These are phyloP conservation scores for Ophiostoma populinum DNA, from an alignment of 2,329 filamentous ascomycete genomes.

Conservation along the genomic window DNA sequence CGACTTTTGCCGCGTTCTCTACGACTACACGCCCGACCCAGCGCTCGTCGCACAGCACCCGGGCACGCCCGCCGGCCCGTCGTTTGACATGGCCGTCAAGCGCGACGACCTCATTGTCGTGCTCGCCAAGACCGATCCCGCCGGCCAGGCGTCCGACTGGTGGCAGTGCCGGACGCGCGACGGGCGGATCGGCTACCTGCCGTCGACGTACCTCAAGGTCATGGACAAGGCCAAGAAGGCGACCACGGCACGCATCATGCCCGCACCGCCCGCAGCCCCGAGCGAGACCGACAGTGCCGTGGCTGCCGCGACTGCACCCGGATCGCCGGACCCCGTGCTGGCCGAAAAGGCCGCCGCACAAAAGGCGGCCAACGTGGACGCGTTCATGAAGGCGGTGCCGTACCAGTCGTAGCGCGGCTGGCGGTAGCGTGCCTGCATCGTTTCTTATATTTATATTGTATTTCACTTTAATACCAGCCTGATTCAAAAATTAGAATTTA, in stretches of 20 bases:
- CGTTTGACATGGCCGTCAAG: constrained; percentile 77
- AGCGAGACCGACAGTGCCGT: constrained; percentile 29
- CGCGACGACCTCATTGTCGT: constrained; percentile 95
- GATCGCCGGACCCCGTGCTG: constrained; percentile 7
- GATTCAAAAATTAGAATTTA: too few relatives aligned
- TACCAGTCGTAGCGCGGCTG: too few relatives aligned
- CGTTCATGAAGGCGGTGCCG: too few relatives aligned
- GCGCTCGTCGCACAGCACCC: constrained; percentile 6
- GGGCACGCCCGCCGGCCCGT: constrained; percentile 29
- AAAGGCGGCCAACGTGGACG: too few relatives aligned
- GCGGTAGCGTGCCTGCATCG: too few relatives aligned
- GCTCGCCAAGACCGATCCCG: constrained; percentile 77
- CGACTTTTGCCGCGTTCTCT: constrained; percentile 88
- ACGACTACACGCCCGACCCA: constrained; percentile 67
- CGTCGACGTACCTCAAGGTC: constrained; percentile 61
- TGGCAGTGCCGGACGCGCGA: constrained; percentile 89
- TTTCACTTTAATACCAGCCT: too few relatives aligned
- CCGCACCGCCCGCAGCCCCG: constrained; percentile 11
- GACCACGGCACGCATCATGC: constrained; percentile 3
- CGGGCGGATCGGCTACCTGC: constrained; percentile 79
- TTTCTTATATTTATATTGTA: too few relatives aligned
- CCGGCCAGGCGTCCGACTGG: constrained; percentile 88
- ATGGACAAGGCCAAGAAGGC: neutral
- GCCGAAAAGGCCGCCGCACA: constrained; percentile 11
- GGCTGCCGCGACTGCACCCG: neutral